Conservation (phyloP, 2,329 filamentous ascomycete genomes). For the Stromatinia cepivora region DNA sequence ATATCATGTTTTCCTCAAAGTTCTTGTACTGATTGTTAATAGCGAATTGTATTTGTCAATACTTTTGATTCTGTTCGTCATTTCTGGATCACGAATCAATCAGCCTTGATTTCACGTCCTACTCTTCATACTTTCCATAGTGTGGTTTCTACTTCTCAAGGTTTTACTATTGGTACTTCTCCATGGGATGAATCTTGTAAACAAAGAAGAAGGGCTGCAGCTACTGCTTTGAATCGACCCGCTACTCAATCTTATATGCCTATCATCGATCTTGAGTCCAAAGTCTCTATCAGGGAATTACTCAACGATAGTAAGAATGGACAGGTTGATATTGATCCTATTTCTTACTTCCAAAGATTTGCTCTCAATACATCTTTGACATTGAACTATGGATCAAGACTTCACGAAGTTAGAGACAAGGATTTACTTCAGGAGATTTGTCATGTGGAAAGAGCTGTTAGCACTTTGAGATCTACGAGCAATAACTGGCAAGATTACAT, state of each 20-base stretch:
- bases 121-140: slow-evolving; percentile 80
- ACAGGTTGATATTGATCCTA: slow-evolving; percentile 65
- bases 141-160: slow-evolving; percentile 73
- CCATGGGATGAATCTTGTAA: slow-evolving; percentile 85
- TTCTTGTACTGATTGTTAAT: slow-evolving; percentile 44
- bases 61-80: slow-evolving; percentile 72
- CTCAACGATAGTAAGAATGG: slow-evolving; percentile 64
- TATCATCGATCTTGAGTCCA: slow-evolving; percentile 76
- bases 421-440: slow-evolving; percentile 71
- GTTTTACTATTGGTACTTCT: slow-evolving; percentile 80
- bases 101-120: slow-evolving; percentile 73
- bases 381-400: slow-evolving; percentile 76
- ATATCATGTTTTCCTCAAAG: slow-evolving; percentile 52
- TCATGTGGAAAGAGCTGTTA: slow-evolving; percentile 72
- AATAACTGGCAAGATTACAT: slow-evolving; percentile 87
- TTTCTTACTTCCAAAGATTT: slow-evolving; percentile 71
- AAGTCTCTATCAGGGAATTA: slow-evolving; percentile 70
- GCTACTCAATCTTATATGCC: slow-evolving; percentile 79
- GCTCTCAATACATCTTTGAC: slow-evolving; percentile 76
- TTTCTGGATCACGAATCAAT: slow-evolving; percentile 78
- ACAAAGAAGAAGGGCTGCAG: slow-evolving; percentile 72
- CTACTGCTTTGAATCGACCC: slow-evolving; percentile 74
- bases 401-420: slow-evolving; percentile 65
- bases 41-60: slow-evolving; percentile 76
- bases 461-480: slow-evolving; percentile 74